Evolutionary conservation across 148 eudicot species (phyloP).

Genomic region (Persicaria tinctoria): DNA sequence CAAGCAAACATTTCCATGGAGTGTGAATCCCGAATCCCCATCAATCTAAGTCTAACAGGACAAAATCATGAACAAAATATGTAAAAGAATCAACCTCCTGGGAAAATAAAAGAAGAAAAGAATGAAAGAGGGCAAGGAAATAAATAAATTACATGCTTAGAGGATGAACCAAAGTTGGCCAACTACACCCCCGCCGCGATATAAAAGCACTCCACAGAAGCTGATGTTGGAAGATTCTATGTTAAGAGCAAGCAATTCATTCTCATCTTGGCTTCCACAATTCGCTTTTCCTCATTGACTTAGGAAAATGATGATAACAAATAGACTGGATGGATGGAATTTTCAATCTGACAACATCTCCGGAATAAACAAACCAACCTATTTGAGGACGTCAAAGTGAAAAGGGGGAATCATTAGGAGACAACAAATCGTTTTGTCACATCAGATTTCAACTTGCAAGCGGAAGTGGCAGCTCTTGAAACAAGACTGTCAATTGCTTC

Average conservation of each 20-base stretch:
- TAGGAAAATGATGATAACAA: neutral
- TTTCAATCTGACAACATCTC: neutral
- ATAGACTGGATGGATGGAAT: neutral
- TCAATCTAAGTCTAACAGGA: neutral
- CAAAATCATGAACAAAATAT: neutral
- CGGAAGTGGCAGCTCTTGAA: constrained; percentile 20
- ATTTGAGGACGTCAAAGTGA: neutral
- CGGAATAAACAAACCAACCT: neutral
- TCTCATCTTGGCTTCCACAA: neutral
- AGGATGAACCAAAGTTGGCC: neutral
- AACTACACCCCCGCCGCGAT: neutral
- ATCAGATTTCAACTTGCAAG: constrained; percentile 37
- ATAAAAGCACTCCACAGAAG: neutral
- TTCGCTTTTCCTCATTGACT: neutral
- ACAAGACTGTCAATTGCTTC: constrained; percentile 52
- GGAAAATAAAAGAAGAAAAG: neutral
- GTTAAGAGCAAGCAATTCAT: neutral
- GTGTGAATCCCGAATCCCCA: neutral
- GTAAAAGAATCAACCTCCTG: neutral
- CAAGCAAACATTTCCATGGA: neutral
- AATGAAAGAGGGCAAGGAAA: neutral
- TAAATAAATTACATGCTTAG: neutral
- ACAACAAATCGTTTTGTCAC: constrained; percentile 11
- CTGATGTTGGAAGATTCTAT: neutral
- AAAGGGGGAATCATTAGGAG: neutral